Conservation (phyloP, 306 rosid genomes). For the Luffa acutangula region DNA sequence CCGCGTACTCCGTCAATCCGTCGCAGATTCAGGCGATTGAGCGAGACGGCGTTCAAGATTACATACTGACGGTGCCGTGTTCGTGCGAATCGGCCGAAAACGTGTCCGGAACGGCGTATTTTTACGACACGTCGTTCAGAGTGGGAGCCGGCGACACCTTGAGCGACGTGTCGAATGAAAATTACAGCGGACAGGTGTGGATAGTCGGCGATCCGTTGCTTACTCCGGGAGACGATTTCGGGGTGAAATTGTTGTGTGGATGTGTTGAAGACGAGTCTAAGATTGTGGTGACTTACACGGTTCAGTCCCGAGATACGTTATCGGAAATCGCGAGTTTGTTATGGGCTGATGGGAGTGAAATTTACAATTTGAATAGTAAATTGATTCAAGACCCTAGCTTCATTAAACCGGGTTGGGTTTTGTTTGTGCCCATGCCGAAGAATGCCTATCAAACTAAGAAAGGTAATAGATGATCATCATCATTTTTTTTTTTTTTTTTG, state of each 20-base stretch:
- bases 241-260: constrained; percentile 59
- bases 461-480: neutral
- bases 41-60: constrained; percentile 21
- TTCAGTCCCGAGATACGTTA: constrained; percentile 39
- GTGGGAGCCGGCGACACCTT: constrained; percentile 25
- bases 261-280: constrained; percentile 41
- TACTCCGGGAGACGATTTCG: neutral
- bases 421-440: constrained; percentile 53
- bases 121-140: constrained; percentile 37
- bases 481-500: too few relatives aligned
- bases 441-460: constrained; percentile 22
- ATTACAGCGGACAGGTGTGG: constrained; percentile 58
- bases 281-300: constrained; percentile 65
- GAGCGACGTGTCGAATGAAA: constrained; percentile 10
- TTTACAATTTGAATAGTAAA: constrained; percentile 27
- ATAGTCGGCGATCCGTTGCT: neutral
- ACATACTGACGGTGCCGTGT: constrained; percentile 56
- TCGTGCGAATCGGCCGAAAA: constrained; percentile 30
- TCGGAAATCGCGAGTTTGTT: constrained; percentile 27
- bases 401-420: constrained; percentile 39
- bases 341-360: constrained; percentile 23
- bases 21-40: constrained; percentile 30
- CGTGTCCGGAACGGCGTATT: constrained; percentile 29
- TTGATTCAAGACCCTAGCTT: constrained; percentile 19
- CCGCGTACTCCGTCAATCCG: constrained; percentile 27